Base-by-base conservation (phyloP, 768 basidiomycete species). In the Tulasnella sp. region DNA sequence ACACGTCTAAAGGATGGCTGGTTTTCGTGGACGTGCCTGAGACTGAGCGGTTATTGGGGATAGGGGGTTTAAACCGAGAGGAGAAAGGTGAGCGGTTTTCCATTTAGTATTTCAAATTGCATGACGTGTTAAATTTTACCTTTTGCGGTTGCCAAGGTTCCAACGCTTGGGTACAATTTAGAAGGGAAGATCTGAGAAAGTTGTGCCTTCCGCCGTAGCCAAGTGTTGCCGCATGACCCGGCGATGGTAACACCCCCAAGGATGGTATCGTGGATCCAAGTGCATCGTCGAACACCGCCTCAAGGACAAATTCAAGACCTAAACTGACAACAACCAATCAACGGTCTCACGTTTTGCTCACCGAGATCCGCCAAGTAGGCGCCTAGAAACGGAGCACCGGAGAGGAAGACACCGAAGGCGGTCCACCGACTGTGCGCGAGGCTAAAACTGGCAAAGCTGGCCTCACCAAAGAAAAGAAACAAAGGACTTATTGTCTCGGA, bases 401-500 rank as follows among this genome's bases (percentile, higher is more conserved):
- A 22, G 81, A 80, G 20, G 80, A 72, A 7, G 80, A 82, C 41
- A 40, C 22, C n/a, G 79, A 80, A 40, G 72, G 34, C 41, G 75
- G 37, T 60, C 9, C 78, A 28, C 78, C 75, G 18, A 80, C 11
- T 22, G 34, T 14, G 46, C 31, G 42, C n/a, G 75, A n/a, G 54
- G 24, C 54, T n/a, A 11, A 54, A 14, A 46, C 2, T 22, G 24
- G 83, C 80, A 85, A 83, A 79, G 86, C 84, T 81, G 86, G 86
- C 84, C 86, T 86, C 81, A 84, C 84, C 80, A 84, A 83, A 73
- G 83, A 84, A 79, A 82, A 82, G 76, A 84, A n/a, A n/a, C n/a
- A 42, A 86, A 87, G 81, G 84, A 84, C 12, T 81, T 87, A 73
- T 80, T 87, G 79, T 86, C 87, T 87, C 75, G 83, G 86, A 46